Evolutionary conservation across 129 eudicot species (phyloP).

Genomic region (Chrysanthemum makinoi): DNA sequence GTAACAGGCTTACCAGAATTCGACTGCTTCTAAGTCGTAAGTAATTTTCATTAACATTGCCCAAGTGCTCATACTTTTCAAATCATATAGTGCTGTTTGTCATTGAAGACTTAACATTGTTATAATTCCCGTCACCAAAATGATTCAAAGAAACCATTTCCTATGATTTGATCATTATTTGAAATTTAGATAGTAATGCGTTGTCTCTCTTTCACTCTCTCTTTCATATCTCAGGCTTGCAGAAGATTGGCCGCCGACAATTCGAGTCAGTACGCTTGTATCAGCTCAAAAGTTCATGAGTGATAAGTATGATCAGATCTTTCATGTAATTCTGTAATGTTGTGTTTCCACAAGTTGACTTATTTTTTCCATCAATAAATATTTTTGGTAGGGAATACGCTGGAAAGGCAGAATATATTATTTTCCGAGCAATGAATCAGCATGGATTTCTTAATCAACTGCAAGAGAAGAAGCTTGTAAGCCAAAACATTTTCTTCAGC

Average conservation of each 20-base stretch:
- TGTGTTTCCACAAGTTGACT: background rate
- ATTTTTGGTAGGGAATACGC: constrained; percentile 43
- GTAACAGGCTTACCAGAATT: constrained; percentile 72
- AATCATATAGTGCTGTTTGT: background rate
- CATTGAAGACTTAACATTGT: background rate
- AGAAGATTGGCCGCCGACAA: constrained; percentile 77
- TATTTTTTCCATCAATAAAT: constrained; percentile 13
- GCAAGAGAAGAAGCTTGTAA: constrained; percentile 87
- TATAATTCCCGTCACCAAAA: background rate
- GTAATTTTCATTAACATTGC: constrained; percentile 22
- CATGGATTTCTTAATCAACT: constrained; percentile 86
- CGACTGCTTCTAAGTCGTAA: constrained; percentile 73
- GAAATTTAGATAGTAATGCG: background rate
- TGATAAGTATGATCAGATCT: constrained; percentile 51
- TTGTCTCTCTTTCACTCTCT: background rate
- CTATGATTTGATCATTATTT: background rate
- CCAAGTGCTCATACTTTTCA: constrained; percentile 19
- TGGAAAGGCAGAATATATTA: constrained; percentile 67
- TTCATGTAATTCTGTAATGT: background rate
- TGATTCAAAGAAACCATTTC: background rate
- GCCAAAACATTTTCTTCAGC: constrained; percentile 17
- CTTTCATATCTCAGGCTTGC: constrained; percentile 44
- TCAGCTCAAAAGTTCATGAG: constrained; percentile 65
- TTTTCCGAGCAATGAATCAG: constrained; percentile 76
- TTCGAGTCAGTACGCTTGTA: constrained; percentile 66